Base-by-base conservation (phyloP, 2,329 filamentous ascomycete genomes). In the Amylocarpus encephaloides region DNA sequence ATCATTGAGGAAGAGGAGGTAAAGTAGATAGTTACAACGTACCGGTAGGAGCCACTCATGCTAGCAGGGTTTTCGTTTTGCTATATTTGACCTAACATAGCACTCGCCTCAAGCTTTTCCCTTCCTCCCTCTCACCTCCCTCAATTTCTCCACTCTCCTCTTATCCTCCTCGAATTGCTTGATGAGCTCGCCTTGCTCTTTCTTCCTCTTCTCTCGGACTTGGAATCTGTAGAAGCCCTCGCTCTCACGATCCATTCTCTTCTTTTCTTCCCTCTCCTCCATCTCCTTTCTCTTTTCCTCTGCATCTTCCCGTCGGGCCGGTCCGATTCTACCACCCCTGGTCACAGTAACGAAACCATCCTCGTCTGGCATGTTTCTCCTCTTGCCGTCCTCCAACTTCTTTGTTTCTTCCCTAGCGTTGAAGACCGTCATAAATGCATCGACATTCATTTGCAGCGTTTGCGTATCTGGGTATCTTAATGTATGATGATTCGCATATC, bases 281-380 rank as follows among this genome's bases (percentile, higher is more conserved):
- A 82, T 77, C 70, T 74, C 77, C 62, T 70, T 70, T 56, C 70
- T 72, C 48, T 76, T 75, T 59, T 81, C 79, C 63, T 82, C 78
- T 13, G 83, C 80, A 61, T 86, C 89, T 59, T 85, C 85, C 54
- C 82, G 77, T 48, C 83, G 79, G 1, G 87, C 90, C 1, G 88
- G 83, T n/a, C 85, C 86, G 6, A 76, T 76, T 51, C 85, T 75
- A 35, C 87, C 86, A 22, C 90, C 90, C 48, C 87, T 79, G 1
- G 84, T 86, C 19, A 98, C 93, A 3, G 91, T 97, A 43, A 97
- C 79, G 66, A 98, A 98, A 1, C 93, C 93, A 67, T 98, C 93
- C 64, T 89, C 91, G 67, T 98, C 93, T 0, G 92, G 89, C 62
- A 89, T 83, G 59, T 86, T 85, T 53, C 88, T 82, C 54, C 85